These are phyloP conservation scores for Schizophyllum amplum DNA, from an alignment of 1,284 basidiomycete genomes.

Conservation along the genomic window DNA sequence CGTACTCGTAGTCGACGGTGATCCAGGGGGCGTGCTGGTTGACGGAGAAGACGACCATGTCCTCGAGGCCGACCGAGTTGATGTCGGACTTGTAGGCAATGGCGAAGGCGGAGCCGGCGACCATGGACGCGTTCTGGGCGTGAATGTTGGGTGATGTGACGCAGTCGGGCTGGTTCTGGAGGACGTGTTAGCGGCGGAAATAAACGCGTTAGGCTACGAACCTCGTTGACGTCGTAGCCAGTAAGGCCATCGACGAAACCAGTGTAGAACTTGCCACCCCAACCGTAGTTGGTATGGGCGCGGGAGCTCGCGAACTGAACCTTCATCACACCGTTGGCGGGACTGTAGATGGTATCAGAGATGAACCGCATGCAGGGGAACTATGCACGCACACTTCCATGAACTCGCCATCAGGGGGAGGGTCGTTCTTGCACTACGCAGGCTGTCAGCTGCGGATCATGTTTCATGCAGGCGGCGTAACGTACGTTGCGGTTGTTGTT, in stretches of 20 bases:
- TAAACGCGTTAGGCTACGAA: not conserved
- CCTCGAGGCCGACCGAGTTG: conserved; percentile 19
- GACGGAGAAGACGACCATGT: conserved; percentile 25
- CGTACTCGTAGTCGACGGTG: conserved; percentile 29
- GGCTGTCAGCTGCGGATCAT: not conserved
- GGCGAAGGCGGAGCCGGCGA: conserved; percentile 35
- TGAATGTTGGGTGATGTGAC: conserved; percentile 18
- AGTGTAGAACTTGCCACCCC: not conserved
- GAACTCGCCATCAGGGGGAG: not conserved
- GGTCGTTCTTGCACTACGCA: not conserved
- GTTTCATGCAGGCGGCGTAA: not conserved
- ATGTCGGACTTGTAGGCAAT: conserved; percentile 36
- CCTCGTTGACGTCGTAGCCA: not conserved
- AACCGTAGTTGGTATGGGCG: not conserved
- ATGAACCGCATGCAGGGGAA: not conserved
- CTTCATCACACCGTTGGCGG: not conserved
- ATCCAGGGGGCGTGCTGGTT: conserved; percentile 37
- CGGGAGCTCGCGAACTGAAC: not conserved
- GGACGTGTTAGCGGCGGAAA: not conserved
- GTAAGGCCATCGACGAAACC: not conserved
- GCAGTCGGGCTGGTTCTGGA: not conserved
- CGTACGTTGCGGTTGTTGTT: not conserved
- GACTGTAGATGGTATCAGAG: not conserved
- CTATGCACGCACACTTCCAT: not conserved
- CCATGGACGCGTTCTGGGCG: conserved; percentile 35